These are phyloP conservation scores for Euclidium syriacum DNA, from an alignment of 345 rosid species.

Conservation along the genomic window DNA sequence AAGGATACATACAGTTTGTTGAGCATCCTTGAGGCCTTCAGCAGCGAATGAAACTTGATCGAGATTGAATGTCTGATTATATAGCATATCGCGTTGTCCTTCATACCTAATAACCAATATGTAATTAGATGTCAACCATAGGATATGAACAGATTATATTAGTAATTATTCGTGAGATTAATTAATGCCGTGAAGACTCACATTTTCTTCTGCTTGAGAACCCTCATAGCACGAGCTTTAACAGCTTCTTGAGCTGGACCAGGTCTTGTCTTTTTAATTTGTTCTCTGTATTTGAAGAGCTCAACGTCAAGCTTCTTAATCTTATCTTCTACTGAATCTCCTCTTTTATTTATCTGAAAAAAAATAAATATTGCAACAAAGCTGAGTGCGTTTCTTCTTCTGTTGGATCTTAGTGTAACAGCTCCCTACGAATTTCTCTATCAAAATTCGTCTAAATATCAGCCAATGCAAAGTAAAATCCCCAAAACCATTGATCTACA, in stretches of 20 bases:
- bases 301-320: conserved; percentile 76
- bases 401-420: not conserved
- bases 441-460: not conserved
- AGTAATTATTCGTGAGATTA: not conserved
- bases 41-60: conserved; percentile 97
- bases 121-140: not conserved
- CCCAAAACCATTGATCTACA: not conserved
- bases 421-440: not conserved
- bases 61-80: conserved; percentile 93
- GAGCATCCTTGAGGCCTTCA: conserved; percentile 97
- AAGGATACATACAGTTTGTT: conserved; percentile 65
- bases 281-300: conserved; percentile 70
- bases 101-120: conserved; percentile 63
- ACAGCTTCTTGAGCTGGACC: conserved; percentile 90
- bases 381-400: not conserved
- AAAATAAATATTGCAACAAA: not conserved
- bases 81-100: conserved; percentile 96
- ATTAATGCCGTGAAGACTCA: conserved; percentile 19
- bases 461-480: not conserved
- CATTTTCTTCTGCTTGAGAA: conserved; percentile 95
- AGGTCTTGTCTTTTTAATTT: conserved; percentile 81
- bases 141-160: not conserved
- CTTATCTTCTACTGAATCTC: conserved; percentile 85
- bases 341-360: conserved; percentile 77
- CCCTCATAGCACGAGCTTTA: conserved; percentile 85